phyloP scores from a whole-genome alignment of 2,329 filamentous ascomycete genomes.

The Clonostachys rosea region DNA sequence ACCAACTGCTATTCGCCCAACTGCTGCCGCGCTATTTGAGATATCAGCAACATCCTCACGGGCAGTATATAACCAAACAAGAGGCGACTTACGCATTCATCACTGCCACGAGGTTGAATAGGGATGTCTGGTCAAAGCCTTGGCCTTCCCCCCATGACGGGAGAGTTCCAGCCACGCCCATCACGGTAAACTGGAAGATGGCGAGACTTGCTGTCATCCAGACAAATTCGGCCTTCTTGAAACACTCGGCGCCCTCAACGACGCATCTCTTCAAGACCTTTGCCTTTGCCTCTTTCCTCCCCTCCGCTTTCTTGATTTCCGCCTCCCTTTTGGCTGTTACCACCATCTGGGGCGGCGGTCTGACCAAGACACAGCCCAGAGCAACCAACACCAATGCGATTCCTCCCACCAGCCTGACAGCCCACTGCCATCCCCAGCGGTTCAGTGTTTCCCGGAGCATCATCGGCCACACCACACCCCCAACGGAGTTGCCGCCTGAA shows the following conservation, averaged over 20 bases:
- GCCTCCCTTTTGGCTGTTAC: not conserved
- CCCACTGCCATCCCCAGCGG: conserved; percentile 2
- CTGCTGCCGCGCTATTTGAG: conserved; percentile 1
- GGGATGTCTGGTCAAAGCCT: not conserved
- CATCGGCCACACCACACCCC: conserved; percentile 6
- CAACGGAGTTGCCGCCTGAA: conserved; percentile 3
- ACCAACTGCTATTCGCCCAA: conserved; percentile 1
- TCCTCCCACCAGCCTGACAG: conserved; percentile 1
- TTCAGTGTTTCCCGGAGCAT: conserved; percentile 3
- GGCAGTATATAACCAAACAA: not conserved
- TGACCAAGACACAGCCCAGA: not conserved
- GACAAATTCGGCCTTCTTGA: conserved; percentile 2
- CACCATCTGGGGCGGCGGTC: not conserved
- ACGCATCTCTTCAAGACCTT: not conserved
- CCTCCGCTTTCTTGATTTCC: not conserved
- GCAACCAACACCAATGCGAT: not conserved
- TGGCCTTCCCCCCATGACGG: conserved; percentile 1
- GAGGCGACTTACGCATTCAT: conserved; percentile 3
- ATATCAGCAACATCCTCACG: not conserved
- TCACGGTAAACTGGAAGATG: conserved; percentile 3
- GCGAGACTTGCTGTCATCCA: conserved; percentile 4
- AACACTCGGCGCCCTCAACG: not conserved
- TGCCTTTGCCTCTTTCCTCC: not conserved
- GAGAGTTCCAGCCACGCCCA: conserved; percentile 4
- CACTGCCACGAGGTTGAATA: conserved; percentile 4